Base-by-base conservation (phyloP, 75 land plant species). In the Pinus tabuliformis region DNA sequence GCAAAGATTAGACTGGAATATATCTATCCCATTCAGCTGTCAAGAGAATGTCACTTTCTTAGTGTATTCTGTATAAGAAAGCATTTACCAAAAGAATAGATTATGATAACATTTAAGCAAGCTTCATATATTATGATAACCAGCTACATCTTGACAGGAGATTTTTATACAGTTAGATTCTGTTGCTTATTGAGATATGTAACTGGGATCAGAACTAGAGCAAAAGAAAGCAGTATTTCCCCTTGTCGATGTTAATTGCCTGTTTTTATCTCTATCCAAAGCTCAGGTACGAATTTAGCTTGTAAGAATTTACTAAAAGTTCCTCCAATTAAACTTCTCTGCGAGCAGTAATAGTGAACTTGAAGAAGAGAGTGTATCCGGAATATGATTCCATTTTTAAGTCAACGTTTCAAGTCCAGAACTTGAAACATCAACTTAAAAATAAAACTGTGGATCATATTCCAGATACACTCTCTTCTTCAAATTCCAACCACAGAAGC, bases 251-350 rank as follows among this genome's bases (percentile, higher is more conserved):
- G 13, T 3, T 33, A 20, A 17, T 36, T 18, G 17, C 42, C 68
- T 64, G 68, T 37, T 64, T 12, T 5, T 26, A 63, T 63, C 12
- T 63, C 66, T 63, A 63, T 33, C 33, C 65, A 63, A 49, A 63
- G 5, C 5, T 15, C 18, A 30, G 68, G 9, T 33, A 36, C 16
- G 20, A 20, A 17, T 64, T 64, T 64, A 33, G 42, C 17, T 64
- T 64, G 39, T 20, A 33, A 1, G 39, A 17, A 64, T 24, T 62
- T 62, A 28, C 64, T 30, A 12, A 62, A 59, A n/a, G 26, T 21
- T 6, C 28, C 15, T 62, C 13, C 33, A 12, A 64, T 5, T 36
- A 36, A 64, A 7, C 39, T 64, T 20, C 18, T 64, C 39, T 17
- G 16, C 20, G 36, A 30, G 39, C 17, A 63, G 66, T 64, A 37